Evolutionary conservation across 371 early-diverging fungal species (phyloP).

Genomic region (Saksenaea vasiformis): DNA sequence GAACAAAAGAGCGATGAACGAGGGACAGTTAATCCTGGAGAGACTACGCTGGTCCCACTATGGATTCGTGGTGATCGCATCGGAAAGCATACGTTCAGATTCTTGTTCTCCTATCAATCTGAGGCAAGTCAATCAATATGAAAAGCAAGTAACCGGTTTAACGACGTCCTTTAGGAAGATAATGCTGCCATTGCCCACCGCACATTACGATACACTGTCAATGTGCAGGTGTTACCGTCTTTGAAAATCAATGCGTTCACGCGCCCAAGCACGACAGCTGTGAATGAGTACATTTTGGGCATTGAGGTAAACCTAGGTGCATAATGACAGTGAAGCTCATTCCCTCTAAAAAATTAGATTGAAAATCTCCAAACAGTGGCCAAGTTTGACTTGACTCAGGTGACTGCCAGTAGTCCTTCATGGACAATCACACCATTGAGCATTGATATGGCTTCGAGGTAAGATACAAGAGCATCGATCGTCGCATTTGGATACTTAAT

Average conservation of each 20-base stretch:
- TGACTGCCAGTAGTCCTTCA: constrained; percentile 70
- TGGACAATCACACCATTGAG: constrained; percentile 72
- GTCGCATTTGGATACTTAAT: neutral
- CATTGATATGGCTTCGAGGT: constrained; percentile 30
- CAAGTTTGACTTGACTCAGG: constrained; percentile 67
- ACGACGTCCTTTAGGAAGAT: constrained; percentile 41
- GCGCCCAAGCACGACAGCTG: constrained; percentile 72
- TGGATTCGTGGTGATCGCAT: constrained; percentile 92
- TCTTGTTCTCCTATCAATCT: constrained; percentile 72
- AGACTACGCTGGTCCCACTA: constrained; percentile 74
- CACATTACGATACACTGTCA: constrained; percentile 61
- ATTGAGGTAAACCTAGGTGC: constrained; percentile 67
- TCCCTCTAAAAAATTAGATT: constrained; percentile 32
- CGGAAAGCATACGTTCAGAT: constrained; percentile 79
- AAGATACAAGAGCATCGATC: neutral
- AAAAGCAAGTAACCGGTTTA: neutral
- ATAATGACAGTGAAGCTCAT: constrained; percentile 9
- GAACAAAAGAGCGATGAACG: constrained; percentile 18
- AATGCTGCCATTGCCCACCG: constrained; percentile 68
- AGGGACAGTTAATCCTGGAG: constrained; percentile 68
- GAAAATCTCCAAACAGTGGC: constrained; percentile 70
- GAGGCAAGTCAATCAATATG: constrained; percentile 32
- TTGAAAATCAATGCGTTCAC: constrained; percentile 93
- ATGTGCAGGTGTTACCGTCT: constrained; percentile 77
- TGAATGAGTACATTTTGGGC: constrained; percentile 85